phyloP scores from a whole-genome alignment of 441 rosid genomes.

The Adansonia rubrostipa region DNA sequence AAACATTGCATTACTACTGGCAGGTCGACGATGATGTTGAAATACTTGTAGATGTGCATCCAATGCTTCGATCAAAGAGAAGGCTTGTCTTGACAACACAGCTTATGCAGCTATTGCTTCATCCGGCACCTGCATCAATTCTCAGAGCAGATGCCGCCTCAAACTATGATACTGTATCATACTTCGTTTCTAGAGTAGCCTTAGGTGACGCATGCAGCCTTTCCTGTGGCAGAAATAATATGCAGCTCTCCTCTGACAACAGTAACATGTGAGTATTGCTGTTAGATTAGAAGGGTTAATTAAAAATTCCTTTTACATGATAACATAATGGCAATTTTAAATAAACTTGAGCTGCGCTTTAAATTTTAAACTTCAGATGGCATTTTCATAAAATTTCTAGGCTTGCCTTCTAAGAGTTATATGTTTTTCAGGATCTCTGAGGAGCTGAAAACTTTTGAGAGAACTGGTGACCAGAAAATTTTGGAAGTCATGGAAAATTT shows the following conservation, averaged over 20 bases:
- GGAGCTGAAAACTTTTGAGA: slow-evolving; percentile 38
- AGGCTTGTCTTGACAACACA: slow-evolving; percentile 71
- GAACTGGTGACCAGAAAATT: slow-evolving; percentile 30
- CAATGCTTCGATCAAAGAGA: slow-evolving; percentile 58
- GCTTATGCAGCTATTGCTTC: slow-evolving; percentile 66
- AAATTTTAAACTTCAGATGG: too few relatives aligned
- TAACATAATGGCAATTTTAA: background rate
- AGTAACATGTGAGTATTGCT: too few relatives aligned
- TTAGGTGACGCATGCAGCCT: slow-evolving; percentile 70
- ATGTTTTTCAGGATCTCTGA: slow-evolving; percentile 38
- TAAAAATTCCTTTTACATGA: background rate
- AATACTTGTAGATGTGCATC: slow-evolving; percentile 40
- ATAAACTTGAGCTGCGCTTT: background rate
- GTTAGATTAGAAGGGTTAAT: too few relatives aligned
- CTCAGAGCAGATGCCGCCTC: slow-evolving; percentile 39
- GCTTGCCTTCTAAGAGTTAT: too few relatives aligned
- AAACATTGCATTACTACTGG: too few relatives aligned
- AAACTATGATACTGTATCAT: slow-evolving; percentile 36
- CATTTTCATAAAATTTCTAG: too few relatives aligned
- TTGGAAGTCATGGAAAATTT: slow-evolving; percentile 25
- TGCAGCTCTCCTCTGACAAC: too few relatives aligned
- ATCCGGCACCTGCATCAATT: slow-evolving; percentile 43
- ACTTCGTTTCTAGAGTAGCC: slow-evolving; percentile 49
- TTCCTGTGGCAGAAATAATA: too few relatives aligned
- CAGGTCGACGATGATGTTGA: slow-evolving; percentile 23